A percentile compares a stretch with the other conserved stretches of the same genome.
Evolutionary conservation across 106 monocot species (phyloP).

Genomic region (Cymbidium sinense): DNA sequence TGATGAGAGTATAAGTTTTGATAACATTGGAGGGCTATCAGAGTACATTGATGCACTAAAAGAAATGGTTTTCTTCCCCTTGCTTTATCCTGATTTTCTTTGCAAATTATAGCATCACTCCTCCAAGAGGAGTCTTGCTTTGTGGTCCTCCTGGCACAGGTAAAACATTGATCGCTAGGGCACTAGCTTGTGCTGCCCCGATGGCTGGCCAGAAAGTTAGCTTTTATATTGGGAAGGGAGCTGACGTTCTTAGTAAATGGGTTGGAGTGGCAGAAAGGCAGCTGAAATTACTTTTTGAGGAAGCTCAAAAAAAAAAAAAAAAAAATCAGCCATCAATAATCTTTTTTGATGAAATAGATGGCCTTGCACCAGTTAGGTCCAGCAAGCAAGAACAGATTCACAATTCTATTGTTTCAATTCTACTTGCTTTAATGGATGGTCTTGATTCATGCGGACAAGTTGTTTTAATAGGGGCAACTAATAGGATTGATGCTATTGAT

Average conservation of each 20-base stretch:
- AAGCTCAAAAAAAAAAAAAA: no score
- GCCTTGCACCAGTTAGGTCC: no score
- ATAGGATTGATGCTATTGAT: constrained; percentile 97
- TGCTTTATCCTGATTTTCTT: no score
- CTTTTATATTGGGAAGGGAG: constrained; percentile 99
- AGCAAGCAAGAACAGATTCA: no score
- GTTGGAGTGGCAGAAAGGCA: constrained; percentile 98
- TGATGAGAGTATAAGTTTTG: constrained; percentile 87
- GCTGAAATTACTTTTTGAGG: constrained; percentile 93
- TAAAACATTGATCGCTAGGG: constrained; percentile 92
- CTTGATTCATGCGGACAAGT: constrained; percentile 93
- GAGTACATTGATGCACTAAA: no score
- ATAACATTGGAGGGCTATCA: constrained; percentile 98
- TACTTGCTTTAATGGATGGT: no score
- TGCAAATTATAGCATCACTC: no score
- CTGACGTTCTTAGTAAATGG: constrained; percentile 99
- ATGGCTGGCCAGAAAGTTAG: constrained; percentile 95
- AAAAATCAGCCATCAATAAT: constrained; percentile 96
- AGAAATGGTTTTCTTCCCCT: no score
- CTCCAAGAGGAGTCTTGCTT: constrained; percentile 88
- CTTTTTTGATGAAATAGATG: constrained; percentile 99
- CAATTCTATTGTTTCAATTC: no score
- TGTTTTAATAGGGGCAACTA: constrained; percentile 95
- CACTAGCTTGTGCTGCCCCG: constrained; percentile 94
- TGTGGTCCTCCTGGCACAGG: constrained; percentile 98